Percentiles rank a stretch among this genome's conserved stretches.
Conservation (phyloP, 108 stramenopile genomes). For the Ochromonas danica region DNA sequence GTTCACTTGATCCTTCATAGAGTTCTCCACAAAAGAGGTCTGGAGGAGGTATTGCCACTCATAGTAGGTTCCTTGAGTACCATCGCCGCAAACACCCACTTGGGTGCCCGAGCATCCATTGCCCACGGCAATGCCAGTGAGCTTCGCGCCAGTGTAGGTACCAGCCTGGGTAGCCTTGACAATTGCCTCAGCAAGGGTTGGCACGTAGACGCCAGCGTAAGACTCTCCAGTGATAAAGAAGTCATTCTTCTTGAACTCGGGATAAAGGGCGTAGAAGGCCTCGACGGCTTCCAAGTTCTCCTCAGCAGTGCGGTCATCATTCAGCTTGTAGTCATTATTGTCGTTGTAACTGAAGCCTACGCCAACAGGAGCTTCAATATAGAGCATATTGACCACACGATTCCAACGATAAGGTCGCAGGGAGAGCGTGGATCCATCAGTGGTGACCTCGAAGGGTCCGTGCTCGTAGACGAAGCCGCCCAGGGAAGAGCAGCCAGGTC, state of each 20-base stretch:
- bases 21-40: constrained; percentile 25
- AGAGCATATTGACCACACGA: constrained; percentile 60
- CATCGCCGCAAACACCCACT: constrained; percentile 32
- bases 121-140: constrained; percentile 66
- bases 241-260: constrained; percentile 51
- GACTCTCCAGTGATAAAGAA: constrained; percentile 75
- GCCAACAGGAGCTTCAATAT: constrained; percentile 73
- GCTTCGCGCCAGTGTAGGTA: background rate
- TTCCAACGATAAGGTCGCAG: constrained; percentile 66
- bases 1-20: constrained; percentile 10
- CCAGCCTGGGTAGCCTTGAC: constrained; percentile 38
- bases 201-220: constrained; percentile 77
- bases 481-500: constrained; percentile 70
- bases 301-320: constrained; percentile 55
- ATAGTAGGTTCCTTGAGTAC: constrained; percentile 32
- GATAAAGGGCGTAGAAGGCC: constrained; percentile 63
- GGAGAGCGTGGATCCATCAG: constrained; percentile 51
- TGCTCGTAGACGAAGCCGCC: constrained; percentile 69
- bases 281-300: constrained; percentile 61
- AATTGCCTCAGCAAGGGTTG: constrained; percentile 66
- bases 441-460: constrained; percentile 62
- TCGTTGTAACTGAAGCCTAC: constrained; percentile 72
- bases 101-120: constrained; percentile 70
- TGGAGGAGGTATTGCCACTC: constrained; percentile 32
- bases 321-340: constrained; percentile 53